Percentiles rank a stretch among this genome's conserved stretches.
These are phyloP conservation scores for Trapa incisa DNA, from an alignment of 345 rosid species.

Conservation along the genomic window DNA sequence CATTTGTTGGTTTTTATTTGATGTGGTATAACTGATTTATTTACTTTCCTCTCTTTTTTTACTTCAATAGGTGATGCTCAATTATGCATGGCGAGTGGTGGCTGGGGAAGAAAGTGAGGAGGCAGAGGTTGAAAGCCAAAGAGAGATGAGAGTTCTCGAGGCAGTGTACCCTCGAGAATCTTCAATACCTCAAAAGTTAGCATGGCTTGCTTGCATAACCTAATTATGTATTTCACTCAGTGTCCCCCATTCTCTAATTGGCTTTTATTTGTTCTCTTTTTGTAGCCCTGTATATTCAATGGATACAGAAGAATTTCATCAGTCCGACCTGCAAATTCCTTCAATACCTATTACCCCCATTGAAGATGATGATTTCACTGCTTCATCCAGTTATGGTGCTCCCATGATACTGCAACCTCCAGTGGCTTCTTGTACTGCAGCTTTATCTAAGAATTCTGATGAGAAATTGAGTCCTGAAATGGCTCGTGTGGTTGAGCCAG, in stretches of 20 bases:
- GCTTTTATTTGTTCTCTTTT: conserved; percentile 10
- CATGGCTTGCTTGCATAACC: conserved; percentile 12
- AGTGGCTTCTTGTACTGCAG: conserved; percentile 22
- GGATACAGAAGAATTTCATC: conserved; percentile 29
- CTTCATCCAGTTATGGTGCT: conserved; percentile 19
- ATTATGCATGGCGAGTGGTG: conserved; percentile 68
- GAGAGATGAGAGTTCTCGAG: conserved; percentile 89
- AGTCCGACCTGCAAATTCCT: conserved; percentile 34
- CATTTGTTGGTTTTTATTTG: background rate
- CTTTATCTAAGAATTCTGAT: conserved; percentile 12
- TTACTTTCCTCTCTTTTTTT: background rate
- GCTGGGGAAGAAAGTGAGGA: conserved; percentile 84
- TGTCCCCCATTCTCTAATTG: conserved; percentile 12
- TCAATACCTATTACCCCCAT: conserved; percentile 63
- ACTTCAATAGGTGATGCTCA: conserved; percentile 39
- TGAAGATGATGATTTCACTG: conserved; percentile 64
- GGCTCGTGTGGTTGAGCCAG: conserved; percentile 32
- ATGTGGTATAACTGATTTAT: background rate
- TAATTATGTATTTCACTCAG: conserved; percentile 29
- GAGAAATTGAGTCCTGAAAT: conserved; percentile 28
- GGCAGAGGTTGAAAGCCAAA: conserved; percentile 53
- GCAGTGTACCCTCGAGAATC: conserved; percentile 90
- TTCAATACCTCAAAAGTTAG: conserved; percentile 71
- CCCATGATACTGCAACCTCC: conserved; percentile 22
- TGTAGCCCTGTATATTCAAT: conserved; percentile 52